Evolutionary conservation across 2,329 filamentous ascomycete species (phyloP), one percentile per base, ranked within the genome.

Genomic region (Calonectria hawksworthii): DNA sequence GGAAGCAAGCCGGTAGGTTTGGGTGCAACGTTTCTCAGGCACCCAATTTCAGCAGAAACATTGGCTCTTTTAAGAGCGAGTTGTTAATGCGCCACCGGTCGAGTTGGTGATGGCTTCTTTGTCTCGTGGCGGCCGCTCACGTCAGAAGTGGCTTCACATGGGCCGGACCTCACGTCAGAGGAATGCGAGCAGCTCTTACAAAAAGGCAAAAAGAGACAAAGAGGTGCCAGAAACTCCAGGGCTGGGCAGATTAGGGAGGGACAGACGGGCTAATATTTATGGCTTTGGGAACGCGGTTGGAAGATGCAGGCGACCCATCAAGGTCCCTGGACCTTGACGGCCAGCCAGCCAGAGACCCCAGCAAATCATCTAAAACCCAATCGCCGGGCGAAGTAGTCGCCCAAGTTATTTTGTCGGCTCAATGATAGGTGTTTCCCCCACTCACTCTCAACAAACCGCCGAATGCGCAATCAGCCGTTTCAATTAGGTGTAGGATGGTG

Each of bases 291-390:
- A 41, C 36, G 50, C 65, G 26, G 67, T 68, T 59, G 28, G 51
- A 59, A 68, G 65, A 70, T 59, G 65, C 69, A 65, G 61, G 73
- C 44, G 74, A 69, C 63, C 79, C 79, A 81, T 81, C 79, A 81
- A 79, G 79, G 79, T 81, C 68, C 74, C 77, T 63, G 61, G 76
- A 75, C 73, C 77, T 78, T 76, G 74, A 74, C 69, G 50, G 67
- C 74, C 68, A 50, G 66, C 76, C 68, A 70, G 64, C 41, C 72
- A 63, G 65, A 78, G 36, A 51, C 34, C 75, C 63, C 77, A 70
- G 74, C 72, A 71, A 81, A 75, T 70, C 78, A 78, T 70, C 28
- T 44, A 68, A 36, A 73, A 68, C 21, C 63, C 72, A 75, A 72
- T 67, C 52, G 50, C 63, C 52, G 59, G 76, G 52, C 52, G 50